A percentile compares a stretch with the other conserved stretches of the same genome.
These are phyloP conservation scores for Rhexocercosporidium sp. DNA, from an alignment of 2,329 filamentous ascomycete species.

Conservation along the genomic window DNA sequence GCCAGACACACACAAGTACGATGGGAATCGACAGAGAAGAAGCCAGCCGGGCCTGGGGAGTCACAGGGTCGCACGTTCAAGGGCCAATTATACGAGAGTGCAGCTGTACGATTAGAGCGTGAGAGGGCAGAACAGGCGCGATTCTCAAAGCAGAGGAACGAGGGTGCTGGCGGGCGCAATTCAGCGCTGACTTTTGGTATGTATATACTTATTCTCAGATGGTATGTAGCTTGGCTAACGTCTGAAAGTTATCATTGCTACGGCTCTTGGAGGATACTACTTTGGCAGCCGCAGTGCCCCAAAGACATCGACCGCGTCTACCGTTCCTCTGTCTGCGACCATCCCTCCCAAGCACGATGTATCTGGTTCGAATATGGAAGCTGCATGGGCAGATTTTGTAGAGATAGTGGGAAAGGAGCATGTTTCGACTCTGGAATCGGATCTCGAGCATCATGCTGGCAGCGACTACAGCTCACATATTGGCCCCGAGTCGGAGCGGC, in stretches of 20 bases:
- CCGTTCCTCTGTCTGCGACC: slow-evolving; percentile 59
- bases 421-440: slow-evolving; percentile 63
- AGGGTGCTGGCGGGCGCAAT: slow-evolving; percentile 49
- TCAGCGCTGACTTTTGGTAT: slow-evolving; percentile 61
- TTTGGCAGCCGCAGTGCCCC: slow-evolving; percentile 61
- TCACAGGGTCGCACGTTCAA: slow-evolving; percentile 50
- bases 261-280: slow-evolving; percentile 52
- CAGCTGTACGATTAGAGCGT: slow-evolving; percentile 57
- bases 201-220: slow-evolving; percentile 29
- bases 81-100: slow-evolving; percentile 65
- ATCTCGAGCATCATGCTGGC: slow-evolving; percentile 61
- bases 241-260: slow-evolving; percentile 37
- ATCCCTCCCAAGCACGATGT: slow-evolving; percentile 61
- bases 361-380: slow-evolving; percentile 67
- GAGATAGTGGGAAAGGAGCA: slow-evolving; percentile 67
- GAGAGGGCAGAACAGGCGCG: slow-evolving; percentile 60
- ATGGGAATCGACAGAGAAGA: slow-evolving; percentile 36
- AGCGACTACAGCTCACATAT: slow-evolving; percentile 69
- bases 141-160: slow-evolving; percentile 50
- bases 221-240: not conserved
- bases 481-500: slow-evolving; percentile 52
- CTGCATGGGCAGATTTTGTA: slow-evolving; percentile 72
- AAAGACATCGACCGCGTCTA: slow-evolving; percentile 59
- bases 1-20: slow-evolving; percentile 28
- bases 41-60: slow-evolving; percentile 16